These are phyloP conservation scores for Paraphaeosphaeria minitans DNA, from an alignment of 2,329 filamentous ascomycete species.

Conservation along the genomic window DNA sequence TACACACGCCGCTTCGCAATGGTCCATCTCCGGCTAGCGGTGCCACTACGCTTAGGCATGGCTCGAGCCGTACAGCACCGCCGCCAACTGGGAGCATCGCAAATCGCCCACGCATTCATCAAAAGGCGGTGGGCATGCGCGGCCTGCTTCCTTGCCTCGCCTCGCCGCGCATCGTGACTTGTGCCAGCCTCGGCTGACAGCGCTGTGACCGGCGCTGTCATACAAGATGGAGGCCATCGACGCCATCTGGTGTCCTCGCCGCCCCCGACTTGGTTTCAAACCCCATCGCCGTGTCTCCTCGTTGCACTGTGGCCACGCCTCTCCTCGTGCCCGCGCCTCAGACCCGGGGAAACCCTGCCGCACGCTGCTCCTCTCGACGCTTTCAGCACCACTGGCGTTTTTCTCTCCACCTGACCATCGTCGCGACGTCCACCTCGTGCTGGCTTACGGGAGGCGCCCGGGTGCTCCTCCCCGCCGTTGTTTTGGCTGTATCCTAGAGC, in stretches of 20 bases:
- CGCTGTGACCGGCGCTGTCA: constrained; percentile 29
- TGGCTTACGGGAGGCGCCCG: constrained; percentile 10
- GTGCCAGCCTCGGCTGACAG: constrained; percentile 18
- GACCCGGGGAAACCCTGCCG: constrained; percentile 17
- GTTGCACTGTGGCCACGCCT: constrained; percentile 9
- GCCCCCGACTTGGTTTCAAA: constrained; percentile 27
- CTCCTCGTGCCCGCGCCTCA: constrained; percentile 17
- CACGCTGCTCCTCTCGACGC: constrained; percentile 14
- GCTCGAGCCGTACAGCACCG: no score
- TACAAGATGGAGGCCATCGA: constrained; percentile 35
- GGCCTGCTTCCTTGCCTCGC: constrained; percentile 14
- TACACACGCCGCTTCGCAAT: neutral
- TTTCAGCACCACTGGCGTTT: constrained; percentile 24
- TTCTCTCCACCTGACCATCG: constrained; percentile 17
- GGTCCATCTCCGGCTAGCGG: neutral
- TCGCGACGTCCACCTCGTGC: constrained; percentile 14
- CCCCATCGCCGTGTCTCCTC: constrained; percentile 20
- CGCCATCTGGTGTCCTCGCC: constrained; percentile 35
- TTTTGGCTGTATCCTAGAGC: constrained; percentile 3
- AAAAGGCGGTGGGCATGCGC: constrained; percentile 10
- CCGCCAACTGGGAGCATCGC: no score
- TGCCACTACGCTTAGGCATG: no score
- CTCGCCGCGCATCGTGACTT: constrained; percentile 3
- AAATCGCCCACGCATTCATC: neutral
- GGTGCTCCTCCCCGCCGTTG: constrained; percentile 5